These are phyloP conservation scores for Wickerhamomyces sp. DNA, from an alignment of 1,139 yeast genomes.

Conservation along the genomic window DNA sequence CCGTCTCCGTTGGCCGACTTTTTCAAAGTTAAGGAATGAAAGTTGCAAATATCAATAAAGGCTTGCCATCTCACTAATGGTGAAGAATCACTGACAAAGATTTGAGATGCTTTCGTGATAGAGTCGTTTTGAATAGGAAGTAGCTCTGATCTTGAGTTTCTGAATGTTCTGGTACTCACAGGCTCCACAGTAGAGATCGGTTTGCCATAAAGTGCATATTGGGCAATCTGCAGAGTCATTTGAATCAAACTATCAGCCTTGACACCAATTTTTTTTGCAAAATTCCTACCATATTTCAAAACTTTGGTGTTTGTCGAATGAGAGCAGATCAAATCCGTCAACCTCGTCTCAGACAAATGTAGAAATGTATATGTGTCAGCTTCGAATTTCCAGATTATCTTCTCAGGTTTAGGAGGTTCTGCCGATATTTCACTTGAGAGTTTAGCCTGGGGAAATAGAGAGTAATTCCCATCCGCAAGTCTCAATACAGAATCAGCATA, in stretches of 20 bases:
- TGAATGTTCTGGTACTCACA: slow-evolving; percentile 62
- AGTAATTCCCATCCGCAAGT: slow-evolving; percentile 65
- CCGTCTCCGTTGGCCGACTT: slow-evolving; percentile 60
- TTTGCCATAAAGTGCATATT: slow-evolving; percentile 69
- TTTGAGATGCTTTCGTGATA: slow-evolving; percentile 50
- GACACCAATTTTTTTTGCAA: slow-evolving; percentile 46
- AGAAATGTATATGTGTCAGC: slow-evolving; percentile 39
- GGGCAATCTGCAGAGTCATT: slow-evolving; percentile 61
- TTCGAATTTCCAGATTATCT: slow-evolving; percentile 47
- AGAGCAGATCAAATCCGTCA: slow-evolving; percentile 70
- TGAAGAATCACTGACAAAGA: slow-evolving; percentile 50
- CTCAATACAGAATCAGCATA: slow-evolving; percentile 71
- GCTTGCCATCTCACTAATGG: slow-evolving; percentile 42
- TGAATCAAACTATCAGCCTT: slow-evolving; percentile 67
- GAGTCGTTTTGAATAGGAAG: slow-evolving; percentile 57
- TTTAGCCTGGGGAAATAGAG: slow-evolving; percentile 31
- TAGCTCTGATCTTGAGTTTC: slow-evolving; percentile 64
- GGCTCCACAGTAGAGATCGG: slow-evolving; percentile 68
- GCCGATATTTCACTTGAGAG: slow-evolving; percentile 8
- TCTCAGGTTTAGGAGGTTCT: slow-evolving; percentile 37
- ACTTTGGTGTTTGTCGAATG: slow-evolving; percentile 51
- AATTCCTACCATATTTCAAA: slow-evolving; percentile 38
- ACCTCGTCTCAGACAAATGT: slow-evolving; percentile 68
- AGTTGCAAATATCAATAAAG: slow-evolving; percentile 46
- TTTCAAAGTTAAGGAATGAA: slow-evolving; percentile 44